Conservation (phyloP, 768 basidiomycete genomes). For the Mycena crocata region DNA sequence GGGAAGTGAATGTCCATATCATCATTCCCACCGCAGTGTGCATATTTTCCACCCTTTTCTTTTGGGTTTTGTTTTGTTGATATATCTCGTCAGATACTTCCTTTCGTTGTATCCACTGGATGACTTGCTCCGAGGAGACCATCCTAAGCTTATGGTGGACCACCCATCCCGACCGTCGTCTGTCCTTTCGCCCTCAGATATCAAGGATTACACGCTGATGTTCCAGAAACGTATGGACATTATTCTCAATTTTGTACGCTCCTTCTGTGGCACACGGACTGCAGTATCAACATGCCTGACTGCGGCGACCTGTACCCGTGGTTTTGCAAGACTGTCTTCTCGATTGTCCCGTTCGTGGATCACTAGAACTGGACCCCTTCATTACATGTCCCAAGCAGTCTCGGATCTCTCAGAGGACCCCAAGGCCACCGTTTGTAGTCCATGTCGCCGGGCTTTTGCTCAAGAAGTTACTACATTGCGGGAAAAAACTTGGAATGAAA, state of each 20-base stretch:
- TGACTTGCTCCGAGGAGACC: slow-evolving; percentile 60
- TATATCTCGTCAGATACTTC: slow-evolving; percentile 51
- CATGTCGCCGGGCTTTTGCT: slow-evolving; percentile 57
- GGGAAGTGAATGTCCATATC: slow-evolving; percentile 59
- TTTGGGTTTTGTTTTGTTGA: background rate
- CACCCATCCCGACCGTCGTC: slow-evolving; percentile 65
- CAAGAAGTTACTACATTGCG: slow-evolving; percentile 53
- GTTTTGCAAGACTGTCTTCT: slow-evolving; percentile 55
- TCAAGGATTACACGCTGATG: slow-evolving; percentile 66
- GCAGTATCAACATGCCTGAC: slow-evolving; percentile 45
- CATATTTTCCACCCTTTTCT: background rate
- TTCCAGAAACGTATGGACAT: slow-evolving; percentile 64
- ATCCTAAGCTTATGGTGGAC: slow-evolving; percentile 61
- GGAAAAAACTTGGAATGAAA: slow-evolving; percentile 57
- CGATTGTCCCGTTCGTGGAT: slow-evolving; percentile 61
- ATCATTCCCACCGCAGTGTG: slow-evolving; percentile 57
- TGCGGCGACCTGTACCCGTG: slow-evolving; percentile 49
- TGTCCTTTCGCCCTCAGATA: slow-evolving; percentile 52
- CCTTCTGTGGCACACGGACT: slow-evolving; percentile 49
- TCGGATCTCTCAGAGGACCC: slow-evolving; percentile 50
- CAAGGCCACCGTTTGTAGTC: slow-evolving; percentile 49
- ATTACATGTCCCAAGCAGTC: slow-evolving; percentile 64
- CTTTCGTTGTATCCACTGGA: slow-evolving; percentile 66
- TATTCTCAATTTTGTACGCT: slow-evolving; percentile 61
- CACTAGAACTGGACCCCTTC: slow-evolving; percentile 62